These are phyloP conservation scores for Aspergillus sp. DNA, from an alignment of 2,329 filamentous ascomycete genomes.

Conservation along the genomic window DNA sequence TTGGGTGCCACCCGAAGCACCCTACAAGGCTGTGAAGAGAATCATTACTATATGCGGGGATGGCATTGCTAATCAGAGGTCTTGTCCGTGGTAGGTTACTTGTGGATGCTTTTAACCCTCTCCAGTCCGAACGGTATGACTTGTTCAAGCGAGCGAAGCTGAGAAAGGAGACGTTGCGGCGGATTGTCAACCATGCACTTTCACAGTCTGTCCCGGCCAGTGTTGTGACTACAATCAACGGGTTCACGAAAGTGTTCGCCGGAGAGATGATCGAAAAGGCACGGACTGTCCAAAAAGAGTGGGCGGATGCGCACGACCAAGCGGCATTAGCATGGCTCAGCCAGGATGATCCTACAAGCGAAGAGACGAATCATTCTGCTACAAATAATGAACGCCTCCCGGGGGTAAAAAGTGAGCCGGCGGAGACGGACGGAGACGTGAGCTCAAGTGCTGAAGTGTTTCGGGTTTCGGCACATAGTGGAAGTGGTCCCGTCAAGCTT, in stretches of 20 bases:
- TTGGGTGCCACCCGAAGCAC: background rate
- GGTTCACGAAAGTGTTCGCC: constrained; percentile 66
- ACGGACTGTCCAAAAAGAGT: constrained; percentile 59
- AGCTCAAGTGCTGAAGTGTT: background rate
- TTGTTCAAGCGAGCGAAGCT: constrained; percentile 52
- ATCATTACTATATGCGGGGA: background rate
- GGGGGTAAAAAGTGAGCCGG: constrained; percentile 25
- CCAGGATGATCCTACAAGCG: constrained; percentile 51
- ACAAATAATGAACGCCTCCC: background rate
- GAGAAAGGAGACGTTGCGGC: constrained; percentile 50
- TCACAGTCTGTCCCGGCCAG: constrained; percentile 65
- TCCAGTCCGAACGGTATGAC: constrained; percentile 51
- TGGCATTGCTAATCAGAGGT: background rate
- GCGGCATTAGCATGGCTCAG: constrained; percentile 56
- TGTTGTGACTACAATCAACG: constrained; percentile 64
- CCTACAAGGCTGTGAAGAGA: constrained; percentile 5
- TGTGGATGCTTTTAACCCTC: constrained; percentile 48
- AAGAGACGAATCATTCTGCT: constrained; percentile 6
- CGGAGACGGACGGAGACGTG: constrained; percentile 13
- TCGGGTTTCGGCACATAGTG: constrained; percentile 11
- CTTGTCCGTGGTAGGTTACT: constrained; percentile 34
- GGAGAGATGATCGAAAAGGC: constrained; percentile 66
- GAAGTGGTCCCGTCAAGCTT: constrained; percentile 23
- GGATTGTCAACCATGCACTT: constrained; percentile 66
- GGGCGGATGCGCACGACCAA: constrained; percentile 51